phyloP scores from a whole-genome alignment of 257 asterid genomes.

The Rehmannia glutinosa region DNA sequence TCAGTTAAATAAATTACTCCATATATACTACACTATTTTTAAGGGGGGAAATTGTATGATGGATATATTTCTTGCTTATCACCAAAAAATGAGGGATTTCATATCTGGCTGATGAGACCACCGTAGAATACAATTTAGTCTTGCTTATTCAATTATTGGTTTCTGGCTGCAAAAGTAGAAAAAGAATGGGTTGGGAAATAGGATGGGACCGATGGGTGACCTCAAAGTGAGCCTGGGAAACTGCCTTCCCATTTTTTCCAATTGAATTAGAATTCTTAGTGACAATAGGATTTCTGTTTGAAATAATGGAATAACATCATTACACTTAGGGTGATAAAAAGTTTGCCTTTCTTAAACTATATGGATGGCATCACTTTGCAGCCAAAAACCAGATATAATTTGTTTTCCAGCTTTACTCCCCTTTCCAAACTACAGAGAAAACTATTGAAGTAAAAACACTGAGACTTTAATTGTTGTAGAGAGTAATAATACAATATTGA shows the following conservation, averaged over 20 bases:
- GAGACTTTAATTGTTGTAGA: neutral
- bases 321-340: neutral
- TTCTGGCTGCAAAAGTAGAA: too few species aligned
- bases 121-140: too few species aligned
- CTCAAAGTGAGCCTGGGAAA: too few species aligned
- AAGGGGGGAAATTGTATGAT: neutral
- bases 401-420: neutral
- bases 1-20: neutral
- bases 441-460: neutral
- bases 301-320: neutral
- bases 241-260: too few species aligned
- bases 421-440: neutral
- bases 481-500: neutral
- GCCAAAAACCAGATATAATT: neutral
- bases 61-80: conserved; percentile 2
- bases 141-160: too few species aligned
- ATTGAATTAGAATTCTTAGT: neutral
- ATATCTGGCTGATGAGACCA: too few species aligned
- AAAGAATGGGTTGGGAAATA: too few species aligned
- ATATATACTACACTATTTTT: neutral
- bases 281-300: neutral
- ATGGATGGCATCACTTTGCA: neutral
- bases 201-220: too few species aligned
- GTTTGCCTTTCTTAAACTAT: neutral
- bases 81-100: too few species aligned